Evolutionary conservation across 2,329 filamentous ascomycete genomes (phyloP).

Genomic region (Pseudogymnoascus pannorum): DNA sequence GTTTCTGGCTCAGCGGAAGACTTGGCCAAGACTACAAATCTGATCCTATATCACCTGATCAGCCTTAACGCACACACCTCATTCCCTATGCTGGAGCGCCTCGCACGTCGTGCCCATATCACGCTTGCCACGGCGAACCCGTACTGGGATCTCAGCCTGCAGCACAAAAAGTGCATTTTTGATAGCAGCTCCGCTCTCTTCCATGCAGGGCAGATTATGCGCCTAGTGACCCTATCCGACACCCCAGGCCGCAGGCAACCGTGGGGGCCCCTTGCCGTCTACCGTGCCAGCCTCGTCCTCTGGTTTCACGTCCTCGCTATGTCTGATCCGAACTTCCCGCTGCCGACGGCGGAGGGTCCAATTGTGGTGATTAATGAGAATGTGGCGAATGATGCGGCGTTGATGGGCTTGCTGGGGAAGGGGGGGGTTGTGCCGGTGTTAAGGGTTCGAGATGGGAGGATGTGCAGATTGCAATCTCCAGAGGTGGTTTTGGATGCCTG

Average conservation of each 20-base stretch:
- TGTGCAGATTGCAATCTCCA: constrained; percentile 39
- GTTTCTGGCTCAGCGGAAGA: constrained; percentile 48
- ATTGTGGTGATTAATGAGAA: constrained; percentile 44
- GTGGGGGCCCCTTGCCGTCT: constrained; percentile 66
- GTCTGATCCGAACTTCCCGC: constrained; percentile 33
- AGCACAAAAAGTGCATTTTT: constrained; percentile 57
- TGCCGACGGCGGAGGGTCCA: constrained; percentile 27
- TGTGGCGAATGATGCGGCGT: constrained; percentile 41
- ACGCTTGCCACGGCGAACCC: constrained; percentile 35
- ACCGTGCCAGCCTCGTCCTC: constrained; percentile 56
- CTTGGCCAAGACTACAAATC: constrained; percentile 52
- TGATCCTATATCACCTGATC: constrained; percentile 65
- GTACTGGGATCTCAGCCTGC: constrained; percentile 46
- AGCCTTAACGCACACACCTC: constrained; percentile 61
- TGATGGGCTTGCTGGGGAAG: constrained; percentile 45
- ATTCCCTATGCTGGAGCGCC: constrained; percentile 59
- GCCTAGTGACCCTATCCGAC: constrained; percentile 52
- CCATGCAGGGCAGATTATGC: constrained; percentile 61
- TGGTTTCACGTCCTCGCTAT: constrained; percentile 54
- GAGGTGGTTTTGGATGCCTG: constrained; percentile 43
- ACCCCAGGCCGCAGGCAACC: constrained; percentile 47
- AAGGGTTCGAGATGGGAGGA: constrained; percentile 41
- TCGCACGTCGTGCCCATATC: constrained; percentile 54
- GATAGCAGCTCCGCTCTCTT: constrained; percentile 57
- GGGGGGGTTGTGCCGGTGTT: constrained; percentile 45